Evolutionary conservation across 176 grass and related monocot genomes (phyloP), one percentile per base, ranked within the genome.

Genomic region (Avena insularis): DNA sequence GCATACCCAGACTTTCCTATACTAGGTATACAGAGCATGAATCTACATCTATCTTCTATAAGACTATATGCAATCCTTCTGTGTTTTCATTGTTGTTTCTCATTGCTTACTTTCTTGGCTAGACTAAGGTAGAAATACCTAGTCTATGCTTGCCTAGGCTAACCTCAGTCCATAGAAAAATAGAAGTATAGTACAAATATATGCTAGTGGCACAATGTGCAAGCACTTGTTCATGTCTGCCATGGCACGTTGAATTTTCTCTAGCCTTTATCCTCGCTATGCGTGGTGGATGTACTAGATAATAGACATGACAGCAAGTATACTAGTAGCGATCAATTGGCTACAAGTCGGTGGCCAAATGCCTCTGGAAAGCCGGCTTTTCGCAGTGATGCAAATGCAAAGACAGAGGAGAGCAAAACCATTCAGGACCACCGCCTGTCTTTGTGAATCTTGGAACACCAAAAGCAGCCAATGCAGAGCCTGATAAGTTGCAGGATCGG

Each of bases 381-480:
- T 90, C 82, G 21, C 11, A 29, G 58, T 14, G 89, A 74, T 84
- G 67, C 58, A 87, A 87, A 84, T 50, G 76, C 38, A 84, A 87
- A 91, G 81, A 77, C 13, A 74, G 58, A 38, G 49, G 54, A 27
- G 45, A 55, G 74, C 57, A 76, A 80, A 91, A 55, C 58, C 86
- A 79, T 81, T 33, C 77, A 85, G 86, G 86, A 85, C 86, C 90
- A 82, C 90, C 78, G 73, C 73, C n/a, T 51, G 70, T 77, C 53
- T 91, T 81, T 47, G 77, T 88, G 86, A 88, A 91, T 85, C 86
- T 85, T 88, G 86, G 82, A 85, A 91, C 90, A 91, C 82, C 82
- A 63, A 91, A 91, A 91, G 90, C 86, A 78, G 23, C 90, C 82
- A 91, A 91, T 85, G 82, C 70, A 88, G 53, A 61, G 70, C 33